Evolutionary conservation across 148 eudicot genomes (phyloP), one percentile per base, ranked within the genome.

Genomic region (Drosera capensis): DNA sequence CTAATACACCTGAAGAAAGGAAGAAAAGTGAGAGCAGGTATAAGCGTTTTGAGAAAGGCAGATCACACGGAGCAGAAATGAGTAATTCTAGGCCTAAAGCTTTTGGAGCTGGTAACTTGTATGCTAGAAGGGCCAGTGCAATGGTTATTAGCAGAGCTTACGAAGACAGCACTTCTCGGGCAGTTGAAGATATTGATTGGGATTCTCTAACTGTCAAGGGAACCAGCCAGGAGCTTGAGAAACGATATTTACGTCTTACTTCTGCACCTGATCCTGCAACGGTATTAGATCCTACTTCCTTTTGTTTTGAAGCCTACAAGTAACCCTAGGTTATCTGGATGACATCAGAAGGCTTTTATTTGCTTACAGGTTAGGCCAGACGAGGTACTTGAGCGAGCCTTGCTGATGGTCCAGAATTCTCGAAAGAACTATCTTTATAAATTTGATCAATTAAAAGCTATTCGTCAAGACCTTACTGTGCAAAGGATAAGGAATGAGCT

Each of bases 131-230:
- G 67, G 79, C 92, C 44, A 67, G 55, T 53, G 92, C 86, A 17
- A 25, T 75, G 52, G 75, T 56, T 50, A 75, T 71, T 59, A 75
- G 76, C 67, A 84, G 60, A 67, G 67, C 46, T 38, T 66, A 68
- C 40, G 97, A 83, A 59, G 92, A 88, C 46, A 70, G 65, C 14
- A 65, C 64, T 49, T 63, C 77, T 59, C 68, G 78, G 63, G 94
- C 97, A 51, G 97, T 88, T 56, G 97, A 88, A 73, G 97, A 88
- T 70, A 78, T 88, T 54, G 97, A 84, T 40, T 88, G 93, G 97
- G 92, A 80, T 57, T 58, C 97, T 53, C 84, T 88, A 22, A 84
- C 95, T 64, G 84, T 88, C 55, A 88, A 71, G 67, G 97, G 97
- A 34, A 88, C 92, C 51, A 78, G 93, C 73, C 87, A 78, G 58